These are phyloP conservation scores for Termitomyces sp. DNA, from an alignment of 768 basidiomycete genomes.

Conservation along the genomic window DNA sequence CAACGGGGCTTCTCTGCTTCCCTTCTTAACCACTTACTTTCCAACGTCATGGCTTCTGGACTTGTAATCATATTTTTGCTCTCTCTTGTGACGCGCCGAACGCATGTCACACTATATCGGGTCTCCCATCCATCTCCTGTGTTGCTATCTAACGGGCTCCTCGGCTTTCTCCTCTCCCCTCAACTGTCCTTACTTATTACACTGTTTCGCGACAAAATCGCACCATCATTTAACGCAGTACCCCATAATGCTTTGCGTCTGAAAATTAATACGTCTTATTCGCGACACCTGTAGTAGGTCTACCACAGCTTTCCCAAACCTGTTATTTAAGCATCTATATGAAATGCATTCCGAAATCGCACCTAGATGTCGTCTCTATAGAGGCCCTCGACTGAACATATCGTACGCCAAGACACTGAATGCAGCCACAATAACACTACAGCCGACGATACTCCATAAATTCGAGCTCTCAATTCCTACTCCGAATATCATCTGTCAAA, in stretches of 20 bases:
- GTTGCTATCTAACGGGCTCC: slow-evolving; percentile 33
- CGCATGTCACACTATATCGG: slow-evolving; percentile 14
- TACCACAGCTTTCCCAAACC: not conserved
- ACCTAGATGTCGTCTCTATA: no score
- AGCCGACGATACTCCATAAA: slow-evolving; percentile 69
- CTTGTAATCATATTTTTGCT: slow-evolving; percentile 36
- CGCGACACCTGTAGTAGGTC: not conserved
- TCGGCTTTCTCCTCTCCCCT: slow-evolving; percentile 5
- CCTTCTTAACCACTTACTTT: slow-evolving; percentile 5
- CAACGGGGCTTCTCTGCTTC: slow-evolving; percentile 9
- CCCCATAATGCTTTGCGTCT: slow-evolving; percentile 13
- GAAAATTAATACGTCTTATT: slow-evolving; percentile 8
- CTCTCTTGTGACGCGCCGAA: slow-evolving; percentile 10
- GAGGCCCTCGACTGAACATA: slow-evolving; percentile 41
- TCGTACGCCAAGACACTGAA: slow-evolving; percentile 56
- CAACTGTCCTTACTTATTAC: slow-evolving; percentile 8
- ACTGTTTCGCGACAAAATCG: slow-evolving; percentile 10
- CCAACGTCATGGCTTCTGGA: slow-evolving; percentile 19
- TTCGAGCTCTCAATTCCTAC: slow-evolving; percentile 57
- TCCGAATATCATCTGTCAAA: slow-evolving; percentile 48
- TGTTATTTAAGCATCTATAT: not conserved
- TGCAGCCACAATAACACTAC: slow-evolving; percentile 72
- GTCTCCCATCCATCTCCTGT: slow-evolving; percentile 19
- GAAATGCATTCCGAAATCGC: not conserved
- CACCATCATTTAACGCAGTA: slow-evolving; percentile 12